A percentile compares a stretch with the other conserved stretches of the same genome.
Evolutionary conservation across 805 yeast genomes (phyloP).

Genomic region (Saturnispora ahearnii): DNA sequence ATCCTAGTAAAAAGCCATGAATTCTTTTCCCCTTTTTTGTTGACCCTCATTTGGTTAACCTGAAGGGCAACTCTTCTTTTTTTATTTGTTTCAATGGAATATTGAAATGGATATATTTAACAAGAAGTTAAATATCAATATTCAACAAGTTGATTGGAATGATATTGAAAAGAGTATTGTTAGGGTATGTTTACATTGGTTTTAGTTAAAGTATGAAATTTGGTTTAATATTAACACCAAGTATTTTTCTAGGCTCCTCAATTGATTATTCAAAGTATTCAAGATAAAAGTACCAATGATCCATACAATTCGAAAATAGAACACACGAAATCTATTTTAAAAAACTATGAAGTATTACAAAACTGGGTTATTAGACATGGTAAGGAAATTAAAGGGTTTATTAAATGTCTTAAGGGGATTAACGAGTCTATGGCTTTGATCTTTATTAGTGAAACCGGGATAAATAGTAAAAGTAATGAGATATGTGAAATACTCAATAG

Average conservation of each 20-base stretch:
- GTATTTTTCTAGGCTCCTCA: slow-evolving; percentile 12
- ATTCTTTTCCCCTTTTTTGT: background rate
- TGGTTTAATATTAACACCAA: background rate
- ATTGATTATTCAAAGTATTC: slow-evolving; percentile 7
- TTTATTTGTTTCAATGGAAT: background rate
- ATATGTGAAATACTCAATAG: background rate
- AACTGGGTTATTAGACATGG: slow-evolving; percentile 8
- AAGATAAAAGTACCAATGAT: background rate
- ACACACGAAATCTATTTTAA: slow-evolving; percentile 10
- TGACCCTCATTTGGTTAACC: no score
- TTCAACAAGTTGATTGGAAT: slow-evolving; percentile 22
- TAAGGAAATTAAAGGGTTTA: background rate
- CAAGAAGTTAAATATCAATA: slow-evolving; percentile 11
- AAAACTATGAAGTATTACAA: slow-evolving; percentile 12
- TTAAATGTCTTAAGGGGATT: slow-evolving; percentile 1
- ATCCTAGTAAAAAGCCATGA: slow-evolving; percentile 31
- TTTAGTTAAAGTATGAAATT: background rate
- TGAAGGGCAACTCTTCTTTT: background rate
- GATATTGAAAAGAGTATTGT: slow-evolving; percentile 20
- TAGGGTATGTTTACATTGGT: slow-evolving; percentile 17
- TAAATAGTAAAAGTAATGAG: background rate
- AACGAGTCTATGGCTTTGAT: background rate
- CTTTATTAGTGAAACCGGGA: background rate
- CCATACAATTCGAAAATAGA: background rate
- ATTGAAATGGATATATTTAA: slow-evolving; percentile 3